These are phyloP conservation scores for Candida patagonica DNA, from an alignment of 805 yeast species.

Conservation along the genomic window DNA sequence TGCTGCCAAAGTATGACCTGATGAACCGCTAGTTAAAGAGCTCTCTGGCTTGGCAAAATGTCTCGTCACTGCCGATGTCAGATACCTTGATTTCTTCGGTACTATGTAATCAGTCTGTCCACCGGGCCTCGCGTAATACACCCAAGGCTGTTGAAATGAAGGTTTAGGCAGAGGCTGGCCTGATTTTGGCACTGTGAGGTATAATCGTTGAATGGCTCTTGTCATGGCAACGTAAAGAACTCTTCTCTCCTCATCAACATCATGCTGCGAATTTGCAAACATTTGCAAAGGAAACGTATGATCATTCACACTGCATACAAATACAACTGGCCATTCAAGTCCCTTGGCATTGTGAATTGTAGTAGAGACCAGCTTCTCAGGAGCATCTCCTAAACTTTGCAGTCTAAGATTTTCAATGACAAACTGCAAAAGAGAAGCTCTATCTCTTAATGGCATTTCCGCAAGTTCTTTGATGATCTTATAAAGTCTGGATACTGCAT, in stretches of 20 bases:
- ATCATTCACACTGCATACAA: conserved; percentile 24
- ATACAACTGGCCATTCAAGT: conserved; percentile 89
- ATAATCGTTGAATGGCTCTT: conserved; percentile 16
- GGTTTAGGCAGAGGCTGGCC: too few species aligned
- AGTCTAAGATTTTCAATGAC: conserved; percentile 13
- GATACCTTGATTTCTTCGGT: too few species aligned
- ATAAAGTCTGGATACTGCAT: background rate
- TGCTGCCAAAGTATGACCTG: too few species aligned
- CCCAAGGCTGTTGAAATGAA: too few species aligned
- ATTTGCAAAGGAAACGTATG: conserved; percentile 10
- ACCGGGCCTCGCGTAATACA: too few species aligned
- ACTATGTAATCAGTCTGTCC: too few species aligned
- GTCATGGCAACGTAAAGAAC: conserved; percentile 24
- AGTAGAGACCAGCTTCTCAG: conserved; percentile 38
- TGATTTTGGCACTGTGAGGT: conserved; percentile 1
- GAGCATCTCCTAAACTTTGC: conserved; percentile 7
- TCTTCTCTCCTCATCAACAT: conserved; percentile 16
- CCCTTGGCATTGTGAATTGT: conserved; percentile 94
- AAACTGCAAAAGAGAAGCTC: background rate
- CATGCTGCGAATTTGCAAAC: conserved; percentile 2
- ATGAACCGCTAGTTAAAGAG: too few species aligned
- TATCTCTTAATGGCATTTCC: background rate
- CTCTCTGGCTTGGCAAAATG: too few species aligned
- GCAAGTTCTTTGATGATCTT: background rate
- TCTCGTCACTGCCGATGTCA: background rate